Percentiles rank a stretch among this genome's conserved stretches.
phyloP scores from a whole-genome alignment of 352 stramenopile genomes.

The Globisporangium abappressorium region DNA sequence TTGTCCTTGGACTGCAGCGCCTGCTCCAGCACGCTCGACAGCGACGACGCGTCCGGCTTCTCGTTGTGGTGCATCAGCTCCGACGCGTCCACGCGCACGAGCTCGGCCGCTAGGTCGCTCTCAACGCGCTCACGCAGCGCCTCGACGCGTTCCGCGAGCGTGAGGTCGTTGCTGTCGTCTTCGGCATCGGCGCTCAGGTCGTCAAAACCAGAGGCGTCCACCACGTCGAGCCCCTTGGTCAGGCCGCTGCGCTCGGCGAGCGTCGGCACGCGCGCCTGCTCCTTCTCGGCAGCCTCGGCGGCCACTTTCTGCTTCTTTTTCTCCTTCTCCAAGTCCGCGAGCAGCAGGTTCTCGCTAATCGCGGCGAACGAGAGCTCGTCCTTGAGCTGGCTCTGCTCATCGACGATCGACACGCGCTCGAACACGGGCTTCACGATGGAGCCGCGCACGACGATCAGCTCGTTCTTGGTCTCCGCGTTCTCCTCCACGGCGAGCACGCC shows the following conservation, averaged over 20 bases:
- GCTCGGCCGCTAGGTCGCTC: slow-evolving; percentile 56
- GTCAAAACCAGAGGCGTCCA: slow-evolving; percentile 67
- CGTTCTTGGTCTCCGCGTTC: slow-evolving; percentile 21
- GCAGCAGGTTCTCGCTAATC: slow-evolving; percentile 66
- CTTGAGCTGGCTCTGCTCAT: slow-evolving; percentile 63
- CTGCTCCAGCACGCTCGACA: slow-evolving; percentile 80
- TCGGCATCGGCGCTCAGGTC: slow-evolving; percentile 36
- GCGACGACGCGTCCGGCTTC: slow-evolving; percentile 78
- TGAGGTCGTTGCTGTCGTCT: slow-evolving; percentile 52
- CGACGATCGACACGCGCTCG: slow-evolving; percentile 55
- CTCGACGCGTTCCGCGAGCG: slow-evolving; percentile 74
- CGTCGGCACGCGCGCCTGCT: slow-evolving; percentile 70
- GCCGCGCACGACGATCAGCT: slow-evolving; percentile 67
- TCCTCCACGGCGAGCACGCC: slow-evolving; percentile 47
- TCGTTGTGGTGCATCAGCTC: slow-evolving; percentile 28
- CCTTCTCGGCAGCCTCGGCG: slow-evolving; percentile 30
- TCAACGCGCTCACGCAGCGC: slow-evolving; percentile 75
- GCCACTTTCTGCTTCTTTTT: slow-evolving; percentile 67
- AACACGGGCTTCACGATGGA: slow-evolving; percentile 78
- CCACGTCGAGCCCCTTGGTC: slow-evolving; percentile 51
- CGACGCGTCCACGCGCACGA: slow-evolving; percentile 43
- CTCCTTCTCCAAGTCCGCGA: slow-evolving; percentile 37
- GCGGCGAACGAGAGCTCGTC: slow-evolving; percentile 47
- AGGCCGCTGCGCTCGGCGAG: slow-evolving; percentile 65
- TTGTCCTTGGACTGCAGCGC: slow-evolving; percentile 86